These are phyloP conservation scores for Globisporangium uncinulatum DNA, from an alignment of 352 stramenopile species.

Conservation along the genomic window DNA sequence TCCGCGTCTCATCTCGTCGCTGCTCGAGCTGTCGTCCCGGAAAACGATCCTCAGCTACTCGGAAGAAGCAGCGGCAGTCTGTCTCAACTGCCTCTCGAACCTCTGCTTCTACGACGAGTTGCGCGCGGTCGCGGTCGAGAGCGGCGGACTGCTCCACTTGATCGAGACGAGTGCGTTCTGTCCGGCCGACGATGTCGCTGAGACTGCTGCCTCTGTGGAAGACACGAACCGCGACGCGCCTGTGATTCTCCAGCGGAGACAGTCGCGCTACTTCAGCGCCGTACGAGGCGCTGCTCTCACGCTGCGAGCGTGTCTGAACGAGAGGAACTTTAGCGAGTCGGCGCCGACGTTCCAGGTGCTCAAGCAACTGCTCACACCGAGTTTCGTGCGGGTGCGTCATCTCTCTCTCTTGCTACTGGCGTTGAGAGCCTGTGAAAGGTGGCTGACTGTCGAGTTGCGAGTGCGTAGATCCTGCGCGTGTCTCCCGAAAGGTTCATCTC, in stretches of 20 bases:
- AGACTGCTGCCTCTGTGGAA: slow-evolving; percentile 15
- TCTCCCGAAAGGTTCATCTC: slow-evolving; percentile 62
- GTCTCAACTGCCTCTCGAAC: slow-evolving; percentile 49
- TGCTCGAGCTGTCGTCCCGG: slow-evolving; percentile 54
- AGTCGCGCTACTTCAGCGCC: slow-evolving; percentile 40
- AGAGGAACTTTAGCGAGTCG: slow-evolving; percentile 30
- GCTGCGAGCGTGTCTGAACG: slow-evolving; percentile 46
- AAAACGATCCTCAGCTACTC: slow-evolving; percentile 57
- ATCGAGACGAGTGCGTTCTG: slow-evolving; percentile 66
- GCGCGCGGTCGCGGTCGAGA: slow-evolving; percentile 44
- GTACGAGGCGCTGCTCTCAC: slow-evolving; percentile 54
- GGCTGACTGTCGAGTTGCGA: neutral
- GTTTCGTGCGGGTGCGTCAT: slow-evolving; percentile 59
- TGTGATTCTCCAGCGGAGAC: slow-evolving; percentile 19
- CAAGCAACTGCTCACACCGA: slow-evolving; percentile 74
- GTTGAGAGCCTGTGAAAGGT: too few relatives aligned
- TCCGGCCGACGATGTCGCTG: slow-evolving; percentile 36
- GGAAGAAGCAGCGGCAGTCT: slow-evolving; percentile 49
- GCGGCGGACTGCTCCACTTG: slow-evolving; percentile 59
- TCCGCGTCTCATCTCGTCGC: slow-evolving; percentile 42
- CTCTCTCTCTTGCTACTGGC: neutral
- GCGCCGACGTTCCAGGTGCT: slow-evolving; percentile 43
- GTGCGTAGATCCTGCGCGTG: slow-evolving; percentile 41
- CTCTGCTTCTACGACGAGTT: slow-evolving; percentile 62
- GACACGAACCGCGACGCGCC: slow-evolving; percentile 16